These are phyloP conservation scores for Sonneratia caseolaris DNA, from an alignment of 345 rosid species.

Conservation along the genomic window DNA sequence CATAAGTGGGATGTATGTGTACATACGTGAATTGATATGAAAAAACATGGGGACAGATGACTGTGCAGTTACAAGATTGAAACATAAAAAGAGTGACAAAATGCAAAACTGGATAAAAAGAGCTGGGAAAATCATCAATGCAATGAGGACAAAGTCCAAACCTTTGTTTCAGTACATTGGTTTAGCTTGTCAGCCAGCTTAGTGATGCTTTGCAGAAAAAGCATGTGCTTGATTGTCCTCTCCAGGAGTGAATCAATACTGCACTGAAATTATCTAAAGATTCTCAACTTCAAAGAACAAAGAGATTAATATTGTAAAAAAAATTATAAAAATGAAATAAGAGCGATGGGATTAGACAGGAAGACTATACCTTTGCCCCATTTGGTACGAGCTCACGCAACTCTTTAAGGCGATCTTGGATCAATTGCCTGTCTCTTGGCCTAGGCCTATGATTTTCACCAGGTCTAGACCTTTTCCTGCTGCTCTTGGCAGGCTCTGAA, in stretches of 20 bases:
- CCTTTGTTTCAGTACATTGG: slow-evolving; percentile 64
- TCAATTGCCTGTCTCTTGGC: slow-evolving; percentile 94
- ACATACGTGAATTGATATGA: not conserved
- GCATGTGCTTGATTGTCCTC: slow-evolving; percentile 90
- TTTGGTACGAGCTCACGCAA: slow-evolving; percentile 90
- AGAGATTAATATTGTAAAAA: slow-evolving; percentile 1
- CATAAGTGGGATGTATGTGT: not conserved
- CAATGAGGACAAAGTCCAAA: slow-evolving; percentile 11
- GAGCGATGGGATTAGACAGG: slow-evolving; percentile 9
- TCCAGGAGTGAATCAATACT: slow-evolving; percentile 96
- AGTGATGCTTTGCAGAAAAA: slow-evolving; percentile 67
- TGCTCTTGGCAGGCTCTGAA: slow-evolving; percentile 51
- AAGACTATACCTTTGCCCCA: slow-evolving; percentile 77
- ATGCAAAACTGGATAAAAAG: not conserved
- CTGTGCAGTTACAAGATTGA: not conserved
- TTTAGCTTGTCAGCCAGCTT: slow-evolving; percentile 85
- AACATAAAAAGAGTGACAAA: not conserved
- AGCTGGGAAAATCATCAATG: not conserved
- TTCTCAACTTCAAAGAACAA: slow-evolving; percentile 20
- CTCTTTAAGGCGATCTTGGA: slow-evolving; percentile 96
- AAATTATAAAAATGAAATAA: not conserved
- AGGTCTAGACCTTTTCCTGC: slow-evolving; percentile 68
- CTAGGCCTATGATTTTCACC: slow-evolving; percentile 88
- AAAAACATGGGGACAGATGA: too few species aligned
- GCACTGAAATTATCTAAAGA: slow-evolving; percentile 46